Base-by-base conservation (phyloP, 805 yeast genomes). In the Lachancea dasiensis region DNA sequence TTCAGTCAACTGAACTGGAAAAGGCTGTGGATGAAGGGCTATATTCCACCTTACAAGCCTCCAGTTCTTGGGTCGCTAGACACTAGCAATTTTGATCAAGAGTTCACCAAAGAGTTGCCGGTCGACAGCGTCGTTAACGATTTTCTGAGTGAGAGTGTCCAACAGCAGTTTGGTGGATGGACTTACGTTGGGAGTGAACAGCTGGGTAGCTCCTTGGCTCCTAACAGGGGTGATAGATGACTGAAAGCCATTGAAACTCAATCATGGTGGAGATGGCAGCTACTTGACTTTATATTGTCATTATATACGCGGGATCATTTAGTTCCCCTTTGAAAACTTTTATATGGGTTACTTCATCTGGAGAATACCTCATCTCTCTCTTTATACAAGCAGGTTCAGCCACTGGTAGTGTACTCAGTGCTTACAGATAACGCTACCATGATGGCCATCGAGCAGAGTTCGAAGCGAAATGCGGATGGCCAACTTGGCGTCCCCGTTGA, bases 121-220 rank as follows among this genome's bases (percentile, higher is more conserved):
- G 81, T 86, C 49, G 98, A 92, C 59, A 84, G 95, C 45, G 97
- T 92, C 9, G 96, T 89, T 13, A 95, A 89, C 58, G 95, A 86
- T 54, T 86, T 75, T 49, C 71, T 92, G 45, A 84, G 94, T 54
- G 97, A 87, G 51, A 77, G 89, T 51, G 96, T 92, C n/a, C 98
- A 92, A 63, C 79, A 83, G 58, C 97, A 92, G 64, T 92, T 92
- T 69, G 97, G 96, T 32, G 97, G 98, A 5, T 92, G 98, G 98
- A 90, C 97, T 2, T 90, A 89, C 61, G 85, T 81, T 33, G 94
- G 92, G 2, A 79, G 72, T 34, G 73, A 68, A 42, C 69, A 66
- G 40, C 43, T 69, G 25, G 69, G 69, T 14, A 61, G 59, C 36
- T 56, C 61, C 18, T 51, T 55, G 56, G 45, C 49, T 2, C 63